These are phyloP conservation scores for Sergeia podlipaevii DNA, from an alignment of 208 protist species.

Conservation along the genomic window DNA sequence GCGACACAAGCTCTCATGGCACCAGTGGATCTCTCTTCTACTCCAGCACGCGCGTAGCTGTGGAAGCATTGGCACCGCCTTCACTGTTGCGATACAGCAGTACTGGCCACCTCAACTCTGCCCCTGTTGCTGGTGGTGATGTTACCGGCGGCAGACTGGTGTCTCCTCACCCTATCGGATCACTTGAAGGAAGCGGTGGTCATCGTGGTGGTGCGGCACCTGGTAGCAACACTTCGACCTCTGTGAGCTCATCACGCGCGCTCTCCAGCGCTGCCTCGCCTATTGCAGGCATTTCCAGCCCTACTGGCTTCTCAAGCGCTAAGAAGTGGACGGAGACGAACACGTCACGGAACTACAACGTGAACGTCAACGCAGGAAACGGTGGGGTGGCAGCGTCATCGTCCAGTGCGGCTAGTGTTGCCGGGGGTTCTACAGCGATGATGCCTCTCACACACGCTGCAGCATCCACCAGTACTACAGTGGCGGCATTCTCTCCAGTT, in stretches of 20 bases:
- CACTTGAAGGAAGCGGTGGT: not conserved
- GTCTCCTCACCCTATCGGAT: not conserved
- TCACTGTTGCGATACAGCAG: not conserved
- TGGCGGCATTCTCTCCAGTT: no score
- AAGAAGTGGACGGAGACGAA: slow-evolving; percentile 8
- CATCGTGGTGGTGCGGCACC: not conserved
- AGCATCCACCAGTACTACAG: no score
- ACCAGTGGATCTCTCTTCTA: no score
- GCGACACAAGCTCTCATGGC: no score
- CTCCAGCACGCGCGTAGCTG: no score
- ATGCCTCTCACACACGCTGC: no score
- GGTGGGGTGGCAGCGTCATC: no score
- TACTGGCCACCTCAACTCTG: not conserved
- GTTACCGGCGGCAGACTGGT: not conserved
- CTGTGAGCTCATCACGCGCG: not conserved
- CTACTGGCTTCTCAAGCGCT: no score
- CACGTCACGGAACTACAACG: slow-evolving; percentile 11
- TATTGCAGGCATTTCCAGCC: no score
- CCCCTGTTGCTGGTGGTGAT: not conserved
- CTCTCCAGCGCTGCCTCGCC: no score
- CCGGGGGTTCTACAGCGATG: no score
- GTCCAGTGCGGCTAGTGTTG: not conserved
- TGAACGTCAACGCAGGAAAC: not conserved
- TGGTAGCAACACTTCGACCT: not conserved
- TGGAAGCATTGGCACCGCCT: no score